These are phyloP conservation scores for Pseudogymnoascus destructans DNA, from an alignment of 2,329 filamentous ascomycete genomes.

Conservation along the genomic window DNA sequence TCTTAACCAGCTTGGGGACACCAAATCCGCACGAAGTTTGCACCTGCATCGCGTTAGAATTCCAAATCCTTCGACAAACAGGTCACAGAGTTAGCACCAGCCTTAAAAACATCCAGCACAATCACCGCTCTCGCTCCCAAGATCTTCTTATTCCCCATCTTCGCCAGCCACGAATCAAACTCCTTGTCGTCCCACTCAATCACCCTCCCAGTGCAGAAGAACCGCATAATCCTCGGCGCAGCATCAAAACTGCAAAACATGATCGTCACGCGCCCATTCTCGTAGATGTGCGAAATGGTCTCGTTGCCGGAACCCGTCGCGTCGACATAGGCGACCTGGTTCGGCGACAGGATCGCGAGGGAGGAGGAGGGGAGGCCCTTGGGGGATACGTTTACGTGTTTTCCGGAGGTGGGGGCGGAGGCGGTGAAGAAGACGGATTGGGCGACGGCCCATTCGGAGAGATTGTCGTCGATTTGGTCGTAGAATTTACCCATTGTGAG, in stretches of 20 bases:
- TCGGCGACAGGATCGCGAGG: conserved; percentile 43
- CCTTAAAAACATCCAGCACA: conserved; percentile 47
- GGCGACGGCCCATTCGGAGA: conserved; percentile 48
- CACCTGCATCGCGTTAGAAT: conserved; percentile 25
- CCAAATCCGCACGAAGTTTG: conserved; percentile 56
- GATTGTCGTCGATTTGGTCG: conserved; percentile 38
- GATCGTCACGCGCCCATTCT: conserved; percentile 62
- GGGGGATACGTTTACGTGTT: conserved; percentile 66
- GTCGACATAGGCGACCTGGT: conserved; percentile 56
- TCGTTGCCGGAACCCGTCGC: conserved; percentile 63
- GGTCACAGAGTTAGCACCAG: conserved; percentile 13
- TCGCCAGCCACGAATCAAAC: conserved; percentile 32
- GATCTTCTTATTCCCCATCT: conserved; percentile 33
- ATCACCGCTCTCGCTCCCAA: conserved; percentile 47
- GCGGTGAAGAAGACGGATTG: conserved; percentile 67
- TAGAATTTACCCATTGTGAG: conserved; percentile 45
- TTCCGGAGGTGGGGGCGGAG: conserved; percentile 53
- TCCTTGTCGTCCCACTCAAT: conserved; percentile 44
- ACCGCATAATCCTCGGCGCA: conserved; percentile 46
- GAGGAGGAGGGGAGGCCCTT: conserved; percentile 55
- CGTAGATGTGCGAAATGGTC: conserved; percentile 62
- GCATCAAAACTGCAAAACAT: conserved; percentile 58
- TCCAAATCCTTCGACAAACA: not conserved
- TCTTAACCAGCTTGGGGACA: conserved; percentile 37
- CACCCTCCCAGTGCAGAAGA: conserved; percentile 47